Base-by-base conservation (phyloP, 352 stramenopile genomes). In the Globisporangium canariense region DNA sequence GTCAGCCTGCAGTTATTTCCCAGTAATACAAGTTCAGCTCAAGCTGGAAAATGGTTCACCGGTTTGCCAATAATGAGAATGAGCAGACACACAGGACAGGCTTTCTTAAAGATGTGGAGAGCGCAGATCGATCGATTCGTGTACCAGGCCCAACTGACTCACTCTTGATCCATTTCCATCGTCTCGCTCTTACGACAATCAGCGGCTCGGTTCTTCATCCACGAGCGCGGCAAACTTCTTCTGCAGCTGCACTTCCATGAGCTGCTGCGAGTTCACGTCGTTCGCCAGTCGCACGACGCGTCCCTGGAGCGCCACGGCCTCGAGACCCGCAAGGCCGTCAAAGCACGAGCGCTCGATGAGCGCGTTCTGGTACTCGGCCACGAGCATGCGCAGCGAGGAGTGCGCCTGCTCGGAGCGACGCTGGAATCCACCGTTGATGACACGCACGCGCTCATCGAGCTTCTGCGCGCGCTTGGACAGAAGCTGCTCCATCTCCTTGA, bases 201-300 rank as follows among this genome's bases (percentile, higher is more conserved):
- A 56, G 7, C n/a, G 14, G 14, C 2, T 40, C 28, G 30, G 49
- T 34, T 30, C 65, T 45, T 82, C 69, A 36, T 83, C 50, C 18
- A 71, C 43, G 41, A 93, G 63, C 47, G 72, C 66, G 13, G 50
- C 50, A 53, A 87, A 95, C 52, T 80, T 70, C 64, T 95, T 92
- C 64, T 95, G 86, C 34, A 95, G 73, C 65, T 84, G 78, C 28
- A 91, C 79, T 76, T 95, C 83, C n/a, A 70, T 62, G 34, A 89
- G 65, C 49, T 93, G 82, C 67, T 93, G 85, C 7, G 74, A 64
- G 66, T 93, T 91, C 1, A 95, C 77, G 20, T 95, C 81, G 46
- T 75, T 81, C n/a, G 84, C 84, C 32, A 91, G 68, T 20, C 75
- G 79, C 30, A 67, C 45, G 68, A 95, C 81, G n/a, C 86, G 84